Conservation (phyloP, 1,284 basidiomycete genomes). For the Naganishia sp. region DNA sequence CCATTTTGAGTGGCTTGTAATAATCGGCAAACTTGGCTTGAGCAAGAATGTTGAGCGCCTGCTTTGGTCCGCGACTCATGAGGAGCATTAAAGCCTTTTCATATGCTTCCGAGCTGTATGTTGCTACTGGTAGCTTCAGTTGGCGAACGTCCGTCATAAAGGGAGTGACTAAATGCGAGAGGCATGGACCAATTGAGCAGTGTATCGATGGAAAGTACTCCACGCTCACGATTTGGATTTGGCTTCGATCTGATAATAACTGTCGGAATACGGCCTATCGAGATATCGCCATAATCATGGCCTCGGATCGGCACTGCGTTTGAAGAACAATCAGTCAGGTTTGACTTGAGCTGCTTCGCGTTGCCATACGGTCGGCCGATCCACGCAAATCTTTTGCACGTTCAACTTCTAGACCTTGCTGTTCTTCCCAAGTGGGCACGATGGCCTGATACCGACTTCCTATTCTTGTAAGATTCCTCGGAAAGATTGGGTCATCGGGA, state of each 20-base stretch:
- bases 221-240: slow-evolving; percentile 19
- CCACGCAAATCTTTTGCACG: slow-evolving; percentile 45
- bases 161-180: neutral
- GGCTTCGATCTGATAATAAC: slow-evolving; percentile 23
- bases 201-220: neutral
- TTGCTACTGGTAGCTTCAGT: slow-evolving; percentile 20
- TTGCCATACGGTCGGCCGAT: slow-evolving; percentile 40
- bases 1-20: slow-evolving; percentile 24
- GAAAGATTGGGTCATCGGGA: slow-evolving; percentile 91
- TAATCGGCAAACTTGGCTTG: slow-evolving; percentile 25
- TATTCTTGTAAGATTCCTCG: slow-evolving; percentile 80
- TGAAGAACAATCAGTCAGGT: neutral
- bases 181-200: neutral
- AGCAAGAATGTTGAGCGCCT: slow-evolving; percentile 2
- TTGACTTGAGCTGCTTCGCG: slow-evolving; percentile 34
- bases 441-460: slow-evolving; percentile 82
- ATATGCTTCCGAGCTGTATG: slow-evolving; percentile 27
- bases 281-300: slow-evolving; percentile 7
- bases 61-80: slow-evolving; percentile 3
- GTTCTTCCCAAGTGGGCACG: slow-evolving; percentile 51
- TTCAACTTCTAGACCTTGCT: slow-evolving; percentile 42
- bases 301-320: slow-evolving; percentile 12
- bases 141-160: slow-evolving; percentile 24
- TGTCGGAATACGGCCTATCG: slow-evolving; percentile 13
- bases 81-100: slow-evolving; percentile 23